A percentile compares a stretch with the other conserved stretches of the same genome.
Evolutionary conservation across 1,139 yeast species (phyloP).

Genomic region (Nakaseomyces kungkrabaensis): DNA sequence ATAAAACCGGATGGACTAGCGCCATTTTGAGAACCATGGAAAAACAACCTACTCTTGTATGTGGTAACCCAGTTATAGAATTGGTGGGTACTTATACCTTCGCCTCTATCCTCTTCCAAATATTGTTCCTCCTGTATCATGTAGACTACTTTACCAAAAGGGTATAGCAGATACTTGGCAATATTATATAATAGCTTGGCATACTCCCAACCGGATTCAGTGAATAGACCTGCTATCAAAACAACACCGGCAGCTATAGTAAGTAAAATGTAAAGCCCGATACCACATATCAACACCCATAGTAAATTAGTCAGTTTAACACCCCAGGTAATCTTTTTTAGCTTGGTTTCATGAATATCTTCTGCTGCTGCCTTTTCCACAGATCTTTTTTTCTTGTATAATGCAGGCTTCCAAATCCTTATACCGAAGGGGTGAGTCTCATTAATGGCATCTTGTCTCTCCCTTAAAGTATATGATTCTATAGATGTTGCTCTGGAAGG

Average conservation of each 20-base stretch:
- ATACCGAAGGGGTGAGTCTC: constrained; percentile 97
- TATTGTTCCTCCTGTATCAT: constrained; percentile 72
- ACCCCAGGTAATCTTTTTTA: constrained; percentile 43
- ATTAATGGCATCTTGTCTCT: constrained; percentile 92
- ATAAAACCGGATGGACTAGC: constrained; percentile 3
- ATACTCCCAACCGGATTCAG: constrained; percentile 42
- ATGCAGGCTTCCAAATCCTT: constrained; percentile 96
- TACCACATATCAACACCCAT: constrained; percentile 70
- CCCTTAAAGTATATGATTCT: constrained; percentile 82
- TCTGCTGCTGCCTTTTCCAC: constrained; percentile 88
- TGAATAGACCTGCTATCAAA: constrained; percentile 41
- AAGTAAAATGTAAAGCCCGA: constrained; percentile 47
- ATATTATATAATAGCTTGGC: constrained; percentile 51
- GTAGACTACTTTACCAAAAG: constrained; percentile 85
- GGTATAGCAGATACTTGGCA: constrained; percentile 65
- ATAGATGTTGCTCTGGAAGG: constrained; percentile 47
- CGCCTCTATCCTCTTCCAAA: constrained; percentile 75
- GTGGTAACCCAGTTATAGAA: constrained; percentile 84
- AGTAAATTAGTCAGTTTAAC: constrained; percentile 64
- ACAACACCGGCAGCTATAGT: constrained; percentile 37
- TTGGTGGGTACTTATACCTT: constrained; percentile 77
- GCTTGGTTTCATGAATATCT: constrained; percentile 72
- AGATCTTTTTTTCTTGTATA: constrained; percentile 84
- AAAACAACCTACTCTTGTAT: constrained; percentile 37
- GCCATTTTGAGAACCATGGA: constrained; percentile 15